Evolutionary conservation across 371 early-diverging fungal species (phyloP).

Genomic region (Apophysomyces sp.): DNA sequence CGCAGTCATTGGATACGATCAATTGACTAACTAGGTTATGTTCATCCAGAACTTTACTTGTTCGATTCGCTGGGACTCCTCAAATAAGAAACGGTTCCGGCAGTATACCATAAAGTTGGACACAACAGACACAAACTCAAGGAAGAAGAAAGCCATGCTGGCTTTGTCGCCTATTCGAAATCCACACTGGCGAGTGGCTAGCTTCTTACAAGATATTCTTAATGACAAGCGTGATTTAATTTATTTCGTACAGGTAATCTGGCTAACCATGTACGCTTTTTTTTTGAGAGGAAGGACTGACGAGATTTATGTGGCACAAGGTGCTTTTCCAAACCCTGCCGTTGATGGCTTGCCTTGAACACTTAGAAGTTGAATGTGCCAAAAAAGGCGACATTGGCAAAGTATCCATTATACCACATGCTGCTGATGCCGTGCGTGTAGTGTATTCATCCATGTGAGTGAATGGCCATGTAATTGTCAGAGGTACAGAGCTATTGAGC

Average conservation of each 20-base stretch:
- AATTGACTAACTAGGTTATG: not conserved
- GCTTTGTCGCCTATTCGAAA: constrained; percentile 25
- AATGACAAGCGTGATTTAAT: constrained; percentile 47
- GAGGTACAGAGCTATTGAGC: not conserved
- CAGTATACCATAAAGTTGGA: constrained; percentile 33
- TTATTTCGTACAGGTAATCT: constrained; percentile 42
- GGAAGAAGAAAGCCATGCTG: constrained; percentile 5
- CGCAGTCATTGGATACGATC: not conserved
- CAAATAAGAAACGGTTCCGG: constrained; percentile 22
- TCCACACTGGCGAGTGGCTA: constrained; percentile 43
- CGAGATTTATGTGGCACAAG: constrained; percentile 7
- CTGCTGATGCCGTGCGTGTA: constrained; percentile 54
- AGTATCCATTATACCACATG: constrained; percentile 55
- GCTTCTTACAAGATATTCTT: constrained; percentile 36
- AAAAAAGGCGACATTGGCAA: constrained; percentile 34
- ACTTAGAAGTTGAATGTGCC: constrained; percentile 28
- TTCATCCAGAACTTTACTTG: constrained; percentile 27
- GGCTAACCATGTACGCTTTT: not conserved
- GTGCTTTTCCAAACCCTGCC: constrained; percentile 48
- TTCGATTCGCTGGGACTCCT: constrained; percentile 37
- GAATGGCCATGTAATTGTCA: not conserved
- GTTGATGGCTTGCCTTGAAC: constrained; percentile 42
- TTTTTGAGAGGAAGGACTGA: not conserved
- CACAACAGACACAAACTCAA: constrained; percentile 10
- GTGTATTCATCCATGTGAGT: constrained; percentile 54